A percentile compares a stretch with the other conserved stretches of the same genome.
Conservation (phyloP, 108 stramenopile species). For the Cyclotella kingstonii region DNA sequence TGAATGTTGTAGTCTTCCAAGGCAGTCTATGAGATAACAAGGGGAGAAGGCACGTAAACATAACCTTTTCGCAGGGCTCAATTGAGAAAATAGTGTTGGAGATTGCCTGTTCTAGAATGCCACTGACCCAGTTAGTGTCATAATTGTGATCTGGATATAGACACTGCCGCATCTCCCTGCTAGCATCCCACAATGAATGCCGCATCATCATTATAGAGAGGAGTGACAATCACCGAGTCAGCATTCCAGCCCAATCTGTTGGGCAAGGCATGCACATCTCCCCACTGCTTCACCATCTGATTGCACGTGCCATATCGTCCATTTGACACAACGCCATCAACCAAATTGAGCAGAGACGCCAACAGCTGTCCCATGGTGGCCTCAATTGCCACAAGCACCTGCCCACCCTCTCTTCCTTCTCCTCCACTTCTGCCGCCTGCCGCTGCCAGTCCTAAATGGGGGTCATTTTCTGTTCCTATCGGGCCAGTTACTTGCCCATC, state of each 20-base stretch:
- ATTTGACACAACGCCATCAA: conserved; percentile 89
- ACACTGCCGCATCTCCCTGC: conserved; percentile 82
- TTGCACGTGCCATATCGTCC: conserved; percentile 84
- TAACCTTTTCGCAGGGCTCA: conserved; percentile 75
- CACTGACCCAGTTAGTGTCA: conserved; percentile 79
- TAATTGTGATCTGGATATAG: conserved; percentile 90
- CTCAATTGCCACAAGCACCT: conserved; percentile 67
- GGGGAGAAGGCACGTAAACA: conserved; percentile 88
- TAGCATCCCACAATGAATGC: conserved; percentile 82
- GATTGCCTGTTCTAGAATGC: conserved; percentile 94
- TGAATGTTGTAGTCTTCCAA: no score
- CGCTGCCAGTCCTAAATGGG: conserved; percentile 22
- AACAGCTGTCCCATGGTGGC: conserved; percentile 63
- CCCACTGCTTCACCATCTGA: conserved; percentile 81
- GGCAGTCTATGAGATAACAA: conserved; percentile 81
- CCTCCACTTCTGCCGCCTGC: conserved; percentile 44
- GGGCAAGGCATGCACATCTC: conserved; percentile 63
- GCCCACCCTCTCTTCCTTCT: conserved; percentile 57
- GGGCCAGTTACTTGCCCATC: conserved; percentile 73
- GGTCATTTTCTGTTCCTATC: conserved; percentile 68
- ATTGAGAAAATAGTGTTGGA: conserved; percentile 91
- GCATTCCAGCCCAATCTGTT: conserved; percentile 71
- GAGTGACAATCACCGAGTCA: conserved; percentile 70
- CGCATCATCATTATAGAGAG: conserved; percentile 95
- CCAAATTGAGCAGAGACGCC: conserved; percentile 87